These are phyloP conservation scores for Aureobasidium sp. DNA, from an alignment of 2,329 filamentous ascomycete species.

Conservation along the genomic window DNA sequence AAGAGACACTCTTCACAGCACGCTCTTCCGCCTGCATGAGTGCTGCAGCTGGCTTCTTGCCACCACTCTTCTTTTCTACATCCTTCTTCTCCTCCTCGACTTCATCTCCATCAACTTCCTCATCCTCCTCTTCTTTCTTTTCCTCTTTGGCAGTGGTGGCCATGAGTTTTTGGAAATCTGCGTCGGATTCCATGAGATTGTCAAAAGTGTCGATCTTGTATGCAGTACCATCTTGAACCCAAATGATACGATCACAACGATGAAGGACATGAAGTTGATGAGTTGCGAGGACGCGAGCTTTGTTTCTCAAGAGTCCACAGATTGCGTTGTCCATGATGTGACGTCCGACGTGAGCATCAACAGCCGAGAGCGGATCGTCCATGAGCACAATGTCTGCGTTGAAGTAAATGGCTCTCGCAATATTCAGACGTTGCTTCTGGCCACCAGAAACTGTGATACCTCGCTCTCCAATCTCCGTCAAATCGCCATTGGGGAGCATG, in stretches of 20 bases:
- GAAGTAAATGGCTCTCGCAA: slow-evolving; percentile 70
- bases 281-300: slow-evolving; percentile 85
- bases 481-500: slow-evolving; percentile 83
- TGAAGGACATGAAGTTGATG: slow-evolving; percentile 91
- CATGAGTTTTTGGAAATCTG: slow-evolving; percentile 77
- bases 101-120: slow-evolving; percentile 45
- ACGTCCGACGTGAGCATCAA: slow-evolving; percentile 53
- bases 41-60: slow-evolving; percentile 42
- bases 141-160: slow-evolving; percentile 65
- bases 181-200: slow-evolving; percentile 72
- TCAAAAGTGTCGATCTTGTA: slow-evolving; percentile 83
- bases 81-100: slow-evolving; percentile 52
- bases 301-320: slow-evolving; percentile 76
- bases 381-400: slow-evolving; percentile 56
- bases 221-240: slow-evolving; percentile 82
- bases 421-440: slow-evolving; percentile 91
- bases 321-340: slow-evolving; percentile 92
- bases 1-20: slow-evolving; percentile 69
- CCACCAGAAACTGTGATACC: slow-evolving; percentile 94
- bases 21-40: slow-evolving; percentile 71
- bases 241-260: slow-evolving; percentile 84
- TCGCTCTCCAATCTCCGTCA: slow-evolving; percentile 89
- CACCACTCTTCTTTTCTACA: slow-evolving; percentile 47
- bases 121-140: slow-evolving; percentile 41
- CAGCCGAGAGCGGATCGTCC: slow-evolving; percentile 56